A percentile compares a stretch with the other conserved stretches of the same genome.
Evolutionary conservation across 139 green algal species (phyloP).

Genomic region (Closterium sp.): DNA sequence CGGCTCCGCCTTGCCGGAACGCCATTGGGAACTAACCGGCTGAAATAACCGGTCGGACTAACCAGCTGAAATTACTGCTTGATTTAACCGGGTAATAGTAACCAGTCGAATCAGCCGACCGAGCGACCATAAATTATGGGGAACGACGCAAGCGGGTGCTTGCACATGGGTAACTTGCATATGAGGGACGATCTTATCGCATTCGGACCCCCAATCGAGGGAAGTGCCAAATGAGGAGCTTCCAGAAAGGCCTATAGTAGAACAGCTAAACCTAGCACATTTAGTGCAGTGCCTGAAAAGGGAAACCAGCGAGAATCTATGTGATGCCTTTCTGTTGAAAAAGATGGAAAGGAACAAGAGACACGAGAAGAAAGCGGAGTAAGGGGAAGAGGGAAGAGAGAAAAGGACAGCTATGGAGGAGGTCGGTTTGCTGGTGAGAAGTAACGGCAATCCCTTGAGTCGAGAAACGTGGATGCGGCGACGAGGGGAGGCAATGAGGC

Average conservation of each 20-base stretch:
- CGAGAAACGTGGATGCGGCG: neutral
- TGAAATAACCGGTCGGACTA: neutral
- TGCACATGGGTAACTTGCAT: neutral
- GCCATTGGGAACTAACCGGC: neutral
- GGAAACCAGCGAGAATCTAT: neutral
- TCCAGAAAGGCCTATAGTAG: neutral
- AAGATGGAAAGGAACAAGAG: neutral
- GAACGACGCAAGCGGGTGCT: neutral
- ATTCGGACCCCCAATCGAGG: no score
- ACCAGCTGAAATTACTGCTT: no score
- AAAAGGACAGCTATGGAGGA: no score
- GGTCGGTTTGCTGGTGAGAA: neutral
- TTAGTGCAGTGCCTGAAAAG: neutral
- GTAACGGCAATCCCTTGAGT: neutral
- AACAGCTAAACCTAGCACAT: neutral
- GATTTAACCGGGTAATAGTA: neutral
- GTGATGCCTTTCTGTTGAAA: neutral
- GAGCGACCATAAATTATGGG: neutral
- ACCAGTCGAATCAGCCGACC: neutral
- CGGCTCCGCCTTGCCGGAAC: neutral
- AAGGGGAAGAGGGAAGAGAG: no score
- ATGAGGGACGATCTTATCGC: no score
- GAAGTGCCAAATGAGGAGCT: neutral
- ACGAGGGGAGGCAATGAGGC: neutral
- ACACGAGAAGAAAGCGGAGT: no score